phyloP scores from a whole-genome alignment of 139 green algal genomes.

The Coelastrella sp. region DNA sequence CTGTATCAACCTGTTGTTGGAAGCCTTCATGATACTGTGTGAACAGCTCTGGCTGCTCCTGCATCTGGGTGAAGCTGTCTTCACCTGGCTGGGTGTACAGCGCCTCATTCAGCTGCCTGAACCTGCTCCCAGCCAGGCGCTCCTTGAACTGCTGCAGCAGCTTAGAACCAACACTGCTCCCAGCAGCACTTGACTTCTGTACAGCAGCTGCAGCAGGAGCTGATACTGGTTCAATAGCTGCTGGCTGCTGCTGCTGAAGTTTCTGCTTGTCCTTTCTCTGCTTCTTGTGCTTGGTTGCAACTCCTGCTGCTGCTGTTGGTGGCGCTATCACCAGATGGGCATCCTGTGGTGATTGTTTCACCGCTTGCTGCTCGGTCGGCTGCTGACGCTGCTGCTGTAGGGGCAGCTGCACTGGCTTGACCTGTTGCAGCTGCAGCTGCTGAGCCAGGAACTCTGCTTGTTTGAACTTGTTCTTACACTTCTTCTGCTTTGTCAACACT shows the following conservation, averaged over 20 bases:
- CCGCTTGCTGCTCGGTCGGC: background rate
- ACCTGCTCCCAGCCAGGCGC: conserved; percentile 83
- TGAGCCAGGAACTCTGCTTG: conserved; percentile 24
- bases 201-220: background rate
- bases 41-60: conserved; percentile 77
- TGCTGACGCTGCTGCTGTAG: conserved; percentile 46
- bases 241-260: background rate
- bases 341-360: background rate
- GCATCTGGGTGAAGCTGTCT: conserved; percentile 75
- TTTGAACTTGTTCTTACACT: background rate
- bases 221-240: background rate
- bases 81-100: conserved; percentile 54
- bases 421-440: background rate
- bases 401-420: conserved; percentile 10
- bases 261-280: conserved; percentile 4
- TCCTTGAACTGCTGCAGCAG: conserved; percentile 83
- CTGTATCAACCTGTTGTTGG: conserved; percentile 73
- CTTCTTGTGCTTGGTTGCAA: background rate
- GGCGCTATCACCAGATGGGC: background rate
- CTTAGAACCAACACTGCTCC: conserved; percentile 14
- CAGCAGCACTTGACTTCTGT: background rate
- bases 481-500: background rate
- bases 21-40: conserved; percentile 93
- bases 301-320: conserved; percentile 1
- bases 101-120: conserved; percentile 93